Evolutionary conservation across 2,329 filamentous ascomycete genomes (phyloP), one percentile per base, ranked within the genome.

Genomic region (Microcyclosporella mali): DNA sequence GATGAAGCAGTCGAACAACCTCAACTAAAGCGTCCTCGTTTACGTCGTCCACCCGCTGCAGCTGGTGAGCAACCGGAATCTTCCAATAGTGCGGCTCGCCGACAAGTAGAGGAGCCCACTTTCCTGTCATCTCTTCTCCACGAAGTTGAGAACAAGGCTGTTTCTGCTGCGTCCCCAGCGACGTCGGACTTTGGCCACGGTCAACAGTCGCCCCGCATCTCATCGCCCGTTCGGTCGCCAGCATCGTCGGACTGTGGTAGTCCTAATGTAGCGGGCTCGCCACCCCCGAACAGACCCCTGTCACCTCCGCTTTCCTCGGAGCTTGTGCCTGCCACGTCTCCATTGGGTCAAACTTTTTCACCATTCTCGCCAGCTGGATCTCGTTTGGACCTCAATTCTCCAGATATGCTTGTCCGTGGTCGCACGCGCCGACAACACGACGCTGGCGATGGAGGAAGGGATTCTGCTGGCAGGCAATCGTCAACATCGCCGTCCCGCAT

Each of bases 61-160:
- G 70, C 72, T 30, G 66, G 70, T 12, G 52, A 63, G 64, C 41
- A 67, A 65, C 42, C 59, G 12, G 63, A 66, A 37, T 61, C 63
- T 6, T 65, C 64, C 12, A 28, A 49, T 16, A 47, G 55, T 29
- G 51, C 52, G 56, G 55, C 40, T 50, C 55, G 37, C 41, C 51
- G 42, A 45, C 57, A 50, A 19, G 64, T 70, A 30, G 74, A 71
- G 19, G 78, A 75, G 6, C 85, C 88, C 6, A 89, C 86, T 4
- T 90, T 97, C 60, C 73, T 97, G 6, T 86, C 88, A 17, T 90
- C 88, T 1, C 71, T 97, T 6, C 70, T 97, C 37, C 88, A 85
- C 61, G 90, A 97, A 64, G 87, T 97, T 1, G 88, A 94, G 59
- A 74, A 70, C 30, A 71, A 67, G 52, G 40, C 49, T 18, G 60